Percentiles rank a stretch among this genome's conserved stretches.
Conservation (phyloP, 768 basidiomycete genomes). For the Kwoniella mangroviensis region DNA sequence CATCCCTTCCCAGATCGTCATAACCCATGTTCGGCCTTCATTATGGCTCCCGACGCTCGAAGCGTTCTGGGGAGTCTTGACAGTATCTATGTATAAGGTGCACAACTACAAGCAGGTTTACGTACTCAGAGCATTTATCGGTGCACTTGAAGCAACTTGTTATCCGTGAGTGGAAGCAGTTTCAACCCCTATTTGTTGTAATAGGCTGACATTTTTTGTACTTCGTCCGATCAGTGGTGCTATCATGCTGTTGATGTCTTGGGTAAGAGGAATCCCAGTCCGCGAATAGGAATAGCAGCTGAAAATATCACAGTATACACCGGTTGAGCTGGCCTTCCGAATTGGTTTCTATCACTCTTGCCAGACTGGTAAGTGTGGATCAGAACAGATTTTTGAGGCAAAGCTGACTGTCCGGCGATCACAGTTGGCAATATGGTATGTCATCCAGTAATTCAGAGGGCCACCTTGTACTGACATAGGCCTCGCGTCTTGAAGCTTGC, state of each 20-base stretch:
- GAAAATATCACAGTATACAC: slow-evolving; percentile 39
- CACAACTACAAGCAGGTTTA: slow-evolving; percentile 41
- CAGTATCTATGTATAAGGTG: slow-evolving; percentile 29
- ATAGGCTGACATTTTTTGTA: neutral
- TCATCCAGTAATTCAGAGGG: neutral
- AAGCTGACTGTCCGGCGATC: too few species aligned
- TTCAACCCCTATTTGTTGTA: neutral
- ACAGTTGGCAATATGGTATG: slow-evolving; percentile 52
- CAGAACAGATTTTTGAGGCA: too few species aligned
- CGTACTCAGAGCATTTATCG: slow-evolving; percentile 45
- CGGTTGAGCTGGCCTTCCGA: slow-evolving; percentile 45
- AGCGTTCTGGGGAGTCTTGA: slow-evolving; percentile 36
- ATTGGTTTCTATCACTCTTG: slow-evolving; percentile 52
- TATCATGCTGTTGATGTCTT: slow-evolving; percentile 40
- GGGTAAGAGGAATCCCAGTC: slow-evolving; percentile 11
- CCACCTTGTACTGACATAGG: neutral
- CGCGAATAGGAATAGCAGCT: neutral
- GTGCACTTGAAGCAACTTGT: slow-evolving; percentile 44
- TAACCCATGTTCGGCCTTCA: slow-evolving; percentile 30
- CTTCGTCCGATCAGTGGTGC: slow-evolving; percentile 11
- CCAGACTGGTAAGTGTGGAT: slow-evolving; percentile 31
- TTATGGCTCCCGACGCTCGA: slow-evolving; percentile 37
- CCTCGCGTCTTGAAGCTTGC: slow-evolving; percentile 55
- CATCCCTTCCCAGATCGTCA: slow-evolving; percentile 32
- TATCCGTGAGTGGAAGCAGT: slow-evolving; percentile 20